These are phyloP conservation scores for Metschnikowia santaceciliae DNA, from an alignment of 805 yeast species.

Conservation along the genomic window DNA sequence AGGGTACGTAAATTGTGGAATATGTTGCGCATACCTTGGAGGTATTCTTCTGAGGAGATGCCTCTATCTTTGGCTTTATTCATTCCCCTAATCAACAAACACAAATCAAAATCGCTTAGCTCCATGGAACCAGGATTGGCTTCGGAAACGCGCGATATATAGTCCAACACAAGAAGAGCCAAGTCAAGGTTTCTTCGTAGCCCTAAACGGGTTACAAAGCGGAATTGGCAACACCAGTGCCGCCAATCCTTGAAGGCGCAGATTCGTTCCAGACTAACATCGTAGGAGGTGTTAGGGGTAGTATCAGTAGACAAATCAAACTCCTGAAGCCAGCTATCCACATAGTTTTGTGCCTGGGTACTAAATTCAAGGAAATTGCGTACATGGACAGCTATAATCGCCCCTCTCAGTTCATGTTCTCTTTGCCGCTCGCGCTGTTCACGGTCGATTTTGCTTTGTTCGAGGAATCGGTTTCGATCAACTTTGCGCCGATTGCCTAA, in stretches of 20 bases:
- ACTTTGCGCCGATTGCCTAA: slow-evolving; percentile 44
- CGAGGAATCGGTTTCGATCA: slow-evolving; percentile 37
- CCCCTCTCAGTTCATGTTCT: slow-evolving; percentile 45
- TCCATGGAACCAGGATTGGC: not conserved
- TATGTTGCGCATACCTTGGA: not conserved
- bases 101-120: not conserved
- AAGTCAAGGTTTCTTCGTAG: not conserved
- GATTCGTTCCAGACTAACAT: not conserved
- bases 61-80: slow-evolving; percentile 1
- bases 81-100: not conserved
- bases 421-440: slow-evolving; percentile 58
- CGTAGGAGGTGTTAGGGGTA: not conserved
- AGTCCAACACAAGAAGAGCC: not conserved
- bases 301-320: not conserved
- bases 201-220: slow-evolving; percentile 17
- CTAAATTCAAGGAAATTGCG: slow-evolving; percentile 36
- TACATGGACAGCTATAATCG: slow-evolving; percentile 46
- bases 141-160: not conserved
- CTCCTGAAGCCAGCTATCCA: slow-evolving; percentile 16
- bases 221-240: slow-evolving; percentile 22
- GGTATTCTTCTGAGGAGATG: not conserved
- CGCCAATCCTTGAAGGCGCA: not conserved
- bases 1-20: not conserved
- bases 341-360: slow-evolving; percentile 19
- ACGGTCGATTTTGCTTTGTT: slow-evolving; percentile 63